These are phyloP conservation scores for Phytopythium chamaehyphon DNA, from an alignment of 352 stramenopile genomes.

Conservation along the genomic window DNA sequence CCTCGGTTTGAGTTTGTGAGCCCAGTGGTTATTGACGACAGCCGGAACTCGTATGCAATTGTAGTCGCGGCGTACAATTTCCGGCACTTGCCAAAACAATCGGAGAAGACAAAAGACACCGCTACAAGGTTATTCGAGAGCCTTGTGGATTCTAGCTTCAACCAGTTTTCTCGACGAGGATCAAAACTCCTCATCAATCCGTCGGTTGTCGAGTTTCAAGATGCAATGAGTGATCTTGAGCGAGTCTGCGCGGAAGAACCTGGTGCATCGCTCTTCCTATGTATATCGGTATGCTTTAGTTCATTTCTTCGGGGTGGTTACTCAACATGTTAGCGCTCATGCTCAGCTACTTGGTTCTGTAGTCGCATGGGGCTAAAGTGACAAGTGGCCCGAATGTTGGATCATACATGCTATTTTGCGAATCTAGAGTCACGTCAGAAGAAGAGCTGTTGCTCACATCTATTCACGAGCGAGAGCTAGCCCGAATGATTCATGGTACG, in stretches of 20 bases:
- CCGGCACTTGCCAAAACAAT: conserved; percentile 43
- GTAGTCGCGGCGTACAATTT: conserved; percentile 54
- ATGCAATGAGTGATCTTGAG: conserved; percentile 62
- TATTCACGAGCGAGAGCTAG: conserved; percentile 58
- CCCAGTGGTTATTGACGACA: too few relatives aligned
- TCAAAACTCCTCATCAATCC: conserved; percentile 71
- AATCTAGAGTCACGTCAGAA: conserved; percentile 61
- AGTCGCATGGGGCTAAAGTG: conserved; percentile 71
- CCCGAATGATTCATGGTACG: conserved; percentile 51
- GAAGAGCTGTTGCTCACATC: conserved; percentile 66
- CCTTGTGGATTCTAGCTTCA: conserved; percentile 48
- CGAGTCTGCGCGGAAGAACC: conserved; percentile 23
- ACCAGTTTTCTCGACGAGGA: conserved; percentile 37
- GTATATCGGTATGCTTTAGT: conserved; percentile 36
- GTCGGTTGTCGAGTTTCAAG: conserved; percentile 80
- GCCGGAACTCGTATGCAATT: conserved; percentile 35
- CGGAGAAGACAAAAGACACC: conserved; percentile 53
- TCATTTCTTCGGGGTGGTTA: neutral
- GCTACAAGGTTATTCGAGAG: conserved; percentile 48
- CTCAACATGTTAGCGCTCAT: neutral
- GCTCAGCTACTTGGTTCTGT: neutral
- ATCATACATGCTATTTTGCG: conserved; percentile 69
- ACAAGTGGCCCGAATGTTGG: conserved; percentile 46
- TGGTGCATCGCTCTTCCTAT: conserved; percentile 63
- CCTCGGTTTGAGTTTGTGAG: neutral